Evolutionary conservation across 176 grass and related monocot species (phyloP).

Genomic region (Carex scoparia): DNA sequence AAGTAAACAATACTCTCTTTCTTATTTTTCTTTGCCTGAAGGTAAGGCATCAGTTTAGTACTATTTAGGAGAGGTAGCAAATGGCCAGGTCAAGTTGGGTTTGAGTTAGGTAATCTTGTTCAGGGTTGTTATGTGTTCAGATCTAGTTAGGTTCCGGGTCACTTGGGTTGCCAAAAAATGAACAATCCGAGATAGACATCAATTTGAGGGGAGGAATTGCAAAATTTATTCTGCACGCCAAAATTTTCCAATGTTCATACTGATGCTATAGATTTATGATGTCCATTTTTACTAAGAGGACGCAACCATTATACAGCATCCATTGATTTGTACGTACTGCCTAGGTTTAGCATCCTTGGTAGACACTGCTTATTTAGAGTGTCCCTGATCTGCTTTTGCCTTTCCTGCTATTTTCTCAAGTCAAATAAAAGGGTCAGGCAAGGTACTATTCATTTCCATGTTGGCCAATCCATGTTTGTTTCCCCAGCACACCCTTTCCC

Average conservation of each 20-base stretch:
- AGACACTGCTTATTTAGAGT: not conserved
- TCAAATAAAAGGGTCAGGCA: too few relatives aligned
- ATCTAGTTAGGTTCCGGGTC: not conserved
- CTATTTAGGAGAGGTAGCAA: not conserved
- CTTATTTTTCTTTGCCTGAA: constrained; percentile 12
- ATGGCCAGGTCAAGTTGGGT: not conserved
- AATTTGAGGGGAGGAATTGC: too few relatives aligned
- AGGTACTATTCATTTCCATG: too few relatives aligned
- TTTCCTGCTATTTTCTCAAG: not conserved
- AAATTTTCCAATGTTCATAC: not conserved
- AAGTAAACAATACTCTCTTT: constrained; percentile 38
- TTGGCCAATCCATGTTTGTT: not conserved
- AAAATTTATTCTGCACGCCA: not conserved
- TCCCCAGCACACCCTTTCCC: not conserved
- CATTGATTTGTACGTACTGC: not conserved
- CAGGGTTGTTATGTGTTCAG: not conserved
- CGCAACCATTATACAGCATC: not conserved
- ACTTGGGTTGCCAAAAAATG: not conserved
- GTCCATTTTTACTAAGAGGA: not conserved
- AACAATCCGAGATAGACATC: too few relatives aligned
- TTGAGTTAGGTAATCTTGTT: not conserved
- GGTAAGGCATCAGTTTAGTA: not conserved
- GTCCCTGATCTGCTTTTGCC: not conserved
- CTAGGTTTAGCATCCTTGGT: not conserved
- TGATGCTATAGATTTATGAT: not conserved